Conservation (phyloP, 192 early-diverging fungal species). For the Coemansia sp. region DNA sequence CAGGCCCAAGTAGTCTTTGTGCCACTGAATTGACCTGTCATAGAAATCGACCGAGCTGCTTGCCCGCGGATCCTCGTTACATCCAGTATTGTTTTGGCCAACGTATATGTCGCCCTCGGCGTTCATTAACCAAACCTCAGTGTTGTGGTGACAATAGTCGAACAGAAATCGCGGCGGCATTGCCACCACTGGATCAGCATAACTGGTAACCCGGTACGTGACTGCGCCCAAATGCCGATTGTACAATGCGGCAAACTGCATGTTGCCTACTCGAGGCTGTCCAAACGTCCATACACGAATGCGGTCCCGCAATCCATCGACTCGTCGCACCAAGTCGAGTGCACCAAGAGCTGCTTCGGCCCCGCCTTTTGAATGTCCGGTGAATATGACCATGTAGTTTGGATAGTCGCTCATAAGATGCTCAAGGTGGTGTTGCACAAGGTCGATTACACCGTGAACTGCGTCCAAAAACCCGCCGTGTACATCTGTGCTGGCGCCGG, state of each 20-base stretch:
- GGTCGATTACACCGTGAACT: constrained; percentile 14
- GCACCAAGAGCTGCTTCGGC: constrained; percentile 45
- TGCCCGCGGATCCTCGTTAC: constrained; percentile 39
- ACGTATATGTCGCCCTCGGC: constrained; percentile 41
- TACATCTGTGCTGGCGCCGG: constrained; percentile 25
- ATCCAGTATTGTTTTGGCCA: constrained; percentile 22
- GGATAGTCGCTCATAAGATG: constrained; percentile 30
- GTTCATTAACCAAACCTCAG: constrained; percentile 44
- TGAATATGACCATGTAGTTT: constrained; percentile 37
- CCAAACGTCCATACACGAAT: constrained; percentile 50
- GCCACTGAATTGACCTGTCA: constrained; percentile 37
- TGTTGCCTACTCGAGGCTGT: constrained; percentile 40
- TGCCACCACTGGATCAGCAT: constrained; percentile 42
- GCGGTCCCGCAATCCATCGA: constrained; percentile 19
- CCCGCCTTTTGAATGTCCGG: constrained; percentile 51
- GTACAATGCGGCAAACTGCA: constrained; percentile 35
- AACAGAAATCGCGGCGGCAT: constrained; percentile 43
- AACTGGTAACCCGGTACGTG: constrained; percentile 42
- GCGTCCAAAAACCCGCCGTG: constrained; percentile 42
- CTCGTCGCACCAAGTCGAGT: constrained; percentile 28
- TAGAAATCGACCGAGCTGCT: constrained; percentile 45
- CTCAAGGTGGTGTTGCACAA: constrained; percentile 12
- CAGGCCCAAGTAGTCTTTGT: constrained; percentile 49
- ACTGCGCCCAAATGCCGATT: constrained; percentile 28
- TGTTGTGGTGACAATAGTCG: constrained; percentile 45